Base-by-base conservation (phyloP, 1,139 yeast genomes). In the Yamadazyma triangularis region DNA sequence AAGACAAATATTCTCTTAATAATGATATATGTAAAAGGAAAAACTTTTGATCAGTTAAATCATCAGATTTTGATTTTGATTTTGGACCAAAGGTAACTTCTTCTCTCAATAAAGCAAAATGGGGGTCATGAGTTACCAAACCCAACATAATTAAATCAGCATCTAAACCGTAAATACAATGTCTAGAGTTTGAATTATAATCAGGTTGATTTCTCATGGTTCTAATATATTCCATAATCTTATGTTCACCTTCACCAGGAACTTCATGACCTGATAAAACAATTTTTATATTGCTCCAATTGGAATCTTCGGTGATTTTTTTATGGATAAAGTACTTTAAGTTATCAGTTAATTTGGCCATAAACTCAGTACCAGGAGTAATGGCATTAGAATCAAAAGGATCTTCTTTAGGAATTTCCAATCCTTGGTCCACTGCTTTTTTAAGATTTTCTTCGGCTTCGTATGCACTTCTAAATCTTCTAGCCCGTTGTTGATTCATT, bases 221-320 rank as follows among this genome's bases (percentile, higher is more conserved):
- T 47, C 98, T 77, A 45, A 93, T 85, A 51, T 83, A 88, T 44
- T 84, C 85, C 98, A 91, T 93, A 47, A 91, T 82, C 56, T 91
- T 91, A 65, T 91, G 99, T 60, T 91, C 99, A 51, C 99, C 99
- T 66, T 91, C 99, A 37, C 99, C 99, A 1, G 99, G 98, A 9
- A 89, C 97, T 20, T 94, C 91, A 30, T 95, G 96, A 46, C 94
- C 99, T 51, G 95, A 84, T 29, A 91, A 77, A 23, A 91, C 77
- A 18, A 91, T 81, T 47, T 86, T 89, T 27, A 91, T 64, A 32
- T 79, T 70, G 27, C 81, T 83, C 98, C 98, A 91, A 27, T 88
- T 88, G 2, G 95, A 83, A 54, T 91, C 99, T 24, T 76, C 77
- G 4, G 88, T 70, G 26, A 91, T 68, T 53, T 91, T 91, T 48